A percentile compares a stretch with the other conserved stretches of the same genome.
Evolutionary conservation across 1,139 yeast species (phyloP).

Genomic region (Yarrowia galli): DNA sequence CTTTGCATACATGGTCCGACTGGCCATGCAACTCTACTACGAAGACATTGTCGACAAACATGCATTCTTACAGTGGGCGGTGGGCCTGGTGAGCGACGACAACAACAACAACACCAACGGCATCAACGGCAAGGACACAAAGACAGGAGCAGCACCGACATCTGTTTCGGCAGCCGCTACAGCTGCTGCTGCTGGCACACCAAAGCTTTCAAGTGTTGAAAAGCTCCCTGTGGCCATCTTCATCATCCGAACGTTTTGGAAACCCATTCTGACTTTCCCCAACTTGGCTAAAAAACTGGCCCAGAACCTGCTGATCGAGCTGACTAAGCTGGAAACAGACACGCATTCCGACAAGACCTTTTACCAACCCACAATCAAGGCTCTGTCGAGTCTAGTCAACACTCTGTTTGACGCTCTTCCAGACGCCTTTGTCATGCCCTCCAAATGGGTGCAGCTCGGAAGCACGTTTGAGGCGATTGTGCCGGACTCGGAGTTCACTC

Average conservation of each 20-base stretch:
- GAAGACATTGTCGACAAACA: slow-evolving; percentile 71
- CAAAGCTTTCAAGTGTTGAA: not conserved
- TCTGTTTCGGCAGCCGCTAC: not conserved
- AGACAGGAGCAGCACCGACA: not conserved
- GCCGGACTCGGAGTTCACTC: slow-evolving; percentile 49
- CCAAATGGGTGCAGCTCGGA: slow-evolving; percentile 70
- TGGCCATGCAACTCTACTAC: slow-evolving; percentile 68
- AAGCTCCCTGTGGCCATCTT: slow-evolving; percentile 63
- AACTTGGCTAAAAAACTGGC: slow-evolving; percentile 49
- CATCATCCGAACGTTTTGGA: slow-evolving; percentile 74
- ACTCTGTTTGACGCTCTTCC: slow-evolving; percentile 61
- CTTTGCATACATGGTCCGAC: slow-evolving; percentile 64
- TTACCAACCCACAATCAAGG: slow-evolving; percentile 22
- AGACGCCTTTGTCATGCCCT: slow-evolving; percentile 80
- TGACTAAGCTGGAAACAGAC: slow-evolving; percentile 41
- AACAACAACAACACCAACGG: not conserved
- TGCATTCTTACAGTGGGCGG: slow-evolving; percentile 67
- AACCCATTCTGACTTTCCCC: slow-evolving; percentile 62
- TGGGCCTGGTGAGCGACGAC: slow-evolving; percentile 52
- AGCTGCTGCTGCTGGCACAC: not conserved
- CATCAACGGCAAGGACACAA: not conserved
- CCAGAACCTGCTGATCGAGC: slow-evolving; percentile 44
- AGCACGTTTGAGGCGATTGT: slow-evolving; percentile 54
- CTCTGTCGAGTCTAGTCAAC: slow-evolving; percentile 42
- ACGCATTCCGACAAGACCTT: slow-evolving; percentile 3